A percentile compares a stretch with the other conserved stretches of the same genome.
Conservation (phyloP, 2,329 filamentous ascomycete species). For the Penicillium crustosum region DNA sequence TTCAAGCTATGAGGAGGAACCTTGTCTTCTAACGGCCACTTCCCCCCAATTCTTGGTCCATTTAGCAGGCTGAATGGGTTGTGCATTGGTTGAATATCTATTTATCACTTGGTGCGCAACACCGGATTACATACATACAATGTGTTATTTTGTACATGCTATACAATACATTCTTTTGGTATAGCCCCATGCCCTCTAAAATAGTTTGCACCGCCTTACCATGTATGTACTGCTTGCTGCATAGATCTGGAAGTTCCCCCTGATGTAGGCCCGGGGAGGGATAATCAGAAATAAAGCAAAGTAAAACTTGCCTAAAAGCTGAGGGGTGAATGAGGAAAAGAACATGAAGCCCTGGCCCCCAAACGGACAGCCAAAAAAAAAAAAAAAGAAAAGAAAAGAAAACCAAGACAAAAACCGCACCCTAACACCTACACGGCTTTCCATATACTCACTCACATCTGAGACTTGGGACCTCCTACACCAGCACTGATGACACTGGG, state of each 20-base stretch:
- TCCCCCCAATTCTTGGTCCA: neutral
- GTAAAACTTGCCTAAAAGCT: neutral
- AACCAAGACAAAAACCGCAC: neutral
- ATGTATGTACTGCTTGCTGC: neutral
- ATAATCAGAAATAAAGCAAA: neutral
- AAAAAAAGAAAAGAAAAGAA: constrained; percentile 1
- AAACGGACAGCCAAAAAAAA: neutral
- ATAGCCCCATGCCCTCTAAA: neutral
- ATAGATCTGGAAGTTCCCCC: neutral
- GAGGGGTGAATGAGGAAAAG: neutral
- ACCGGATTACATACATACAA: neutral
- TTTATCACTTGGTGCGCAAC: neutral
- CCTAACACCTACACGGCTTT: neutral
- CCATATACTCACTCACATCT: constrained; percentile 35
- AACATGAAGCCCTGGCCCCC: neutral
- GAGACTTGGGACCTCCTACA: constrained; percentile 66
- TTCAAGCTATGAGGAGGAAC: neutral
- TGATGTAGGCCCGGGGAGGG: neutral
- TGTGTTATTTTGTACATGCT: neutral
- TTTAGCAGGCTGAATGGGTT: neutral
- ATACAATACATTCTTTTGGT: neutral
- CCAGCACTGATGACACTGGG: constrained; percentile 96
- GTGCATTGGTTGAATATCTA: neutral
- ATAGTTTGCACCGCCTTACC: neutral
- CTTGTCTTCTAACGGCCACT: neutral